Base-by-base conservation (phyloP, 108 stramenopile species). In the Skeletonema tropicum region DNA sequence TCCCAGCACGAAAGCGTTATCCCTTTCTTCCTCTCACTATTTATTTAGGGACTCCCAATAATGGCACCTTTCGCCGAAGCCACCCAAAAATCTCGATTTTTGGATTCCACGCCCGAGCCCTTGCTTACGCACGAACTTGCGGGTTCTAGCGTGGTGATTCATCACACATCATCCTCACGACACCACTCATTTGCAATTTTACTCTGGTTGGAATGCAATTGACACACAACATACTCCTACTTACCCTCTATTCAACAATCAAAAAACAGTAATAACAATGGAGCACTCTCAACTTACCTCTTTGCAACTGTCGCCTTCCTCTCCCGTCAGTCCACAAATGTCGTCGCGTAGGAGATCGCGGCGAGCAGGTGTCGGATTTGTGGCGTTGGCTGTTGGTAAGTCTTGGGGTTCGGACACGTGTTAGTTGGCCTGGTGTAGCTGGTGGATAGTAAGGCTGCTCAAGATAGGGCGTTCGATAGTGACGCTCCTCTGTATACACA, bases 381-480 rank as follows among this genome's bases (percentile, higher is more conserved):
- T 65, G 17, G 63, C 52, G 19, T 57, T 73, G 55, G 19, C 64
- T 57, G 48, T 73, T 46, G 73, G 73, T 73, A 36, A 73, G 73
- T 64, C 46, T 45, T 38, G 5, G 52, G 23, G 52, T 55, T 55
- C 52, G 52, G 19, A 19, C 48, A 49, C 19, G 48, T 19, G 17
- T 49, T 39, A 13, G 3, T 59, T 31, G n/a, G 25, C 30, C 6
- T 33, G 46, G 58, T 32, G 30, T 29, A 29, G 26, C 26, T 29
- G 29, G 36, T 36, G 0, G 57, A 19, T 23, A 10, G 17, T 41
- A 48, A 45, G 3, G 66, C 14, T 5, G 13, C 26, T 25, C 5
- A 26, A 3, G 14, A 7, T 31, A 30, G 49, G 14, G 48, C 23
- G 30, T 25, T 23, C 25, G 41, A 41, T 41, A 17, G 15, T 10